Evolutionary conservation across 768 basidiomycete species (phyloP), one percentile per base, ranked within the genome.

Genomic region (Tulasnella calospora): DNA sequence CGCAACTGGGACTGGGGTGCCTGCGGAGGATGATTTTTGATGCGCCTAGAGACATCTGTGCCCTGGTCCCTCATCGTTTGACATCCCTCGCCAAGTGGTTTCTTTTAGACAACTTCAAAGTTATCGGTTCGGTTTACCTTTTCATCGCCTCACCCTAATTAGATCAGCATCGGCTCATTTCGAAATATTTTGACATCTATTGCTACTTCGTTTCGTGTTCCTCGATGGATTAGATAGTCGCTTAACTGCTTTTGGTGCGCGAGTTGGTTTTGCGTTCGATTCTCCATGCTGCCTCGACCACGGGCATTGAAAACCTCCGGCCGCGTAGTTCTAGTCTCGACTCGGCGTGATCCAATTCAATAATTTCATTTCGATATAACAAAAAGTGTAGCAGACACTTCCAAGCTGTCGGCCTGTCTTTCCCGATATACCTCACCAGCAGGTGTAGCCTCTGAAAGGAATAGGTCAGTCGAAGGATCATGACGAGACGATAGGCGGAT

Each of bases 401-500:
- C 30, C 27, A 67, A 67, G 61, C 10, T 67, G 1, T 67, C 61
- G 61, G 61, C 61, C 30, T 35, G 4, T 67, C 61, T 19, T 67
- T 13, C 17, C 61, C 61, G 30, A 35, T n/a, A 51, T 51, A 7
- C 51, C 33, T 75, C 55, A 75, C 74, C 74, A 75, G 51, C 38
- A 36, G 36, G 74, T 75, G 51, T 75, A 75, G 46, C 74, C 74
- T 35, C 74, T 75, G 74, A 36, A 75, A 51, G 74, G 46, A 23
- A 51, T 30, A n/a, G 44, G 74, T 51, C 35, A 75, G 55, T 33
- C 30, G 61, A 67, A 67, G 30, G 61, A 67, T 67, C 61, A 67
- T 17, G 61, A 67, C 2, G 61, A 7, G 61, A 33, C 30, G 61
- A 67, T 67, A 67, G 61, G 61, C 30, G 30, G 61, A 67, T 67